These are phyloP conservation scores for Emergomyces orientalis DNA, from an alignment of 2,329 filamentous ascomycete species.

Conservation along the genomic window DNA sequence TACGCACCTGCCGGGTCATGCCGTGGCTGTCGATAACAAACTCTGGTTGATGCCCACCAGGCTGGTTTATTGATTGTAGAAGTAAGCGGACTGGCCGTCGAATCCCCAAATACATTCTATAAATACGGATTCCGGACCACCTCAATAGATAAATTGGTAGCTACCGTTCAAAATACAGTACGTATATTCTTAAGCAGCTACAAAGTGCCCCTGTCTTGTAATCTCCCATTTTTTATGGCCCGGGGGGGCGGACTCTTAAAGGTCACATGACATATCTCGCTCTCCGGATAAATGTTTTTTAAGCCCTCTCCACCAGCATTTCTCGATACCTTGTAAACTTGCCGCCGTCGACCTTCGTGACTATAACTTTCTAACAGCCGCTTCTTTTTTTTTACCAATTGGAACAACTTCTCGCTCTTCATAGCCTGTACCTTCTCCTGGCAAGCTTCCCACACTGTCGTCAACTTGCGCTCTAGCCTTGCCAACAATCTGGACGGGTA, in stretches of 20 bases:
- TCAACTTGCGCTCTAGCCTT: not conserved
- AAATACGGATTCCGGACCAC: not conserved
- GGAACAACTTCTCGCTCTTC: not conserved
- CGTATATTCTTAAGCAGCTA: too few species aligned
- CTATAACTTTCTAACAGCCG: not conserved
- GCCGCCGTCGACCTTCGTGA: not conserved
- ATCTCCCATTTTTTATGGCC: too few species aligned
- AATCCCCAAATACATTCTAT: too few species aligned
- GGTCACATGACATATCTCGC: not conserved
- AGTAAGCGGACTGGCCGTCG: too few species aligned
- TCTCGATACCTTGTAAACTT: not conserved
- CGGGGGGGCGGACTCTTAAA: too few species aligned
- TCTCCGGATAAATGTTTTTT: not conserved
- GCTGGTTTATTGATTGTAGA: too few species aligned
- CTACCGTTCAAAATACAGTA: too few species aligned
- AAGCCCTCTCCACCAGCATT: too few species aligned
- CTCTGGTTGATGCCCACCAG: too few species aligned
- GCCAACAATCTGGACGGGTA: not conserved
- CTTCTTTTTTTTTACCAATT: not conserved
- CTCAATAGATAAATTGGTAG: not conserved
- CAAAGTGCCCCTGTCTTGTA: too few species aligned
- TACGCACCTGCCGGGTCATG: too few species aligned
- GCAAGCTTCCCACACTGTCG: not conserved
- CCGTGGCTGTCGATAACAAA: too few species aligned
- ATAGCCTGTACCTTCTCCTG: not conserved